Evolutionary conservation across 805 yeast species (phyloP).

Genomic region (Kluyveromyces nonfermentans): DNA sequence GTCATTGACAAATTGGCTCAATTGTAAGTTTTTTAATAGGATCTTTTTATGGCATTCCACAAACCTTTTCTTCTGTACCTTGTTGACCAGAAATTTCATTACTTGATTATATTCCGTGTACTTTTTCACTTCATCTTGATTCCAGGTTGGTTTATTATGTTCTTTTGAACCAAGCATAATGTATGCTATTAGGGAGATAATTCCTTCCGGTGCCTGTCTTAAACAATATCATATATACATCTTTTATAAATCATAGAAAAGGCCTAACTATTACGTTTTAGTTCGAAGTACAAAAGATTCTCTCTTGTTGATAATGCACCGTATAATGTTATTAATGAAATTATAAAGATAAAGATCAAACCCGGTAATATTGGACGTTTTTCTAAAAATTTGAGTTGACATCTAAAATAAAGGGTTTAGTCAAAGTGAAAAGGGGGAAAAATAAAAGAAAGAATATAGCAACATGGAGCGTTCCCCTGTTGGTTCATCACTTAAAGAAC

Average conservation of each 20-base stretch:
- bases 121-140: not conserved
- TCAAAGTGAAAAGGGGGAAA: too few species aligned
- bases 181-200: not conserved
- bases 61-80: not conserved
- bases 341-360: not conserved
- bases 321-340: too few species aligned
- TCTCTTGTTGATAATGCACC: too few species aligned
- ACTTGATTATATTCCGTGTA: not conserved
- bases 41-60: not conserved
- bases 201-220: not conserved
- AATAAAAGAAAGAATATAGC: too few species aligned
- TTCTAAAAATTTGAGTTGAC: too few species aligned
- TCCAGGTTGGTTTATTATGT: not conserved
- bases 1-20: slow-evolving; percentile 55
- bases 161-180: not conserved
- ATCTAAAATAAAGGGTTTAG: too few species aligned
- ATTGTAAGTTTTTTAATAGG: slow-evolving; percentile 2
- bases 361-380: too few species aligned
- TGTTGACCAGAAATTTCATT: not conserved
- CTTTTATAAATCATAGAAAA: not conserved
- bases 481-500: slow-evolving; percentile 24
- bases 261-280: not conserved
- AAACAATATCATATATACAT: not conserved
- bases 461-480: not conserved
- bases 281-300: too few species aligned